A percentile compares a stretch with the other conserved stretches of the same genome.
Evolutionary conservation across 2,329 filamentous ascomycete species (phyloP).

Genomic region (Thelonectria discophora): DNA sequence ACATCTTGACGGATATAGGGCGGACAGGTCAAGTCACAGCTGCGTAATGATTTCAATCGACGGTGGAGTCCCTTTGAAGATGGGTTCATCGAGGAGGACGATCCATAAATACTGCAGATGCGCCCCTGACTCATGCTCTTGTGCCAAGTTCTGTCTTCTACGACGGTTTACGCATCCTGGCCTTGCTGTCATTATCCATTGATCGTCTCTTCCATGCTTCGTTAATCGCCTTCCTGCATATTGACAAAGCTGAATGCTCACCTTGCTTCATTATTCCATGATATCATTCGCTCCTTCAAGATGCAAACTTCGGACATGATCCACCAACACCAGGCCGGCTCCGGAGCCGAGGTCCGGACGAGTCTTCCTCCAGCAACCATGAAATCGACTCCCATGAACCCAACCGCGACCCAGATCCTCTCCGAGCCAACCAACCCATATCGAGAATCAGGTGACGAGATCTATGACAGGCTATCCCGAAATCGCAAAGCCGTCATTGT

Average conservation of each 20-base stretch:
- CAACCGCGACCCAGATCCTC: neutral
- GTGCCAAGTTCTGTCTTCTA: neutral
- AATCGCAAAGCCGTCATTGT: slow-evolving; percentile 75
- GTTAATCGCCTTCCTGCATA: neutral
- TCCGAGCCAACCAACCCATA: slow-evolving; percentile 25
- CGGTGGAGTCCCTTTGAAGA: neutral
- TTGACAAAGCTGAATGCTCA: neutral
- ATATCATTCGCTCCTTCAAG: neutral
- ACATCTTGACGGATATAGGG: neutral
- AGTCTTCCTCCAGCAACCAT: slow-evolving; percentile 1
- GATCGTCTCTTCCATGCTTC: neutral
- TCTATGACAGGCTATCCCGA: slow-evolving; percentile 71
- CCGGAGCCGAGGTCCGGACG: neutral
- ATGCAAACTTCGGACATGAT: slow-evolving; percentile 9
- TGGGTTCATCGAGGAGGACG: neutral
- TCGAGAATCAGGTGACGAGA: slow-evolving; percentile 53
- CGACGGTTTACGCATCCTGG: neutral
- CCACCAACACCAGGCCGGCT: neutral
- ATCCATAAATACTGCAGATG: neutral
- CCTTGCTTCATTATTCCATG: neutral
- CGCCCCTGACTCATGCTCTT: neutral
- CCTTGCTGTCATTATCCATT: neutral
- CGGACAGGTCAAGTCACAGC: neutral
- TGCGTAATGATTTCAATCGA: neutral
- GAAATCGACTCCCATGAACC: neutral